Base-by-base conservation (phyloP, 1,284 basidiomycete genomes). In the Apiotrichum gracile region DNA sequence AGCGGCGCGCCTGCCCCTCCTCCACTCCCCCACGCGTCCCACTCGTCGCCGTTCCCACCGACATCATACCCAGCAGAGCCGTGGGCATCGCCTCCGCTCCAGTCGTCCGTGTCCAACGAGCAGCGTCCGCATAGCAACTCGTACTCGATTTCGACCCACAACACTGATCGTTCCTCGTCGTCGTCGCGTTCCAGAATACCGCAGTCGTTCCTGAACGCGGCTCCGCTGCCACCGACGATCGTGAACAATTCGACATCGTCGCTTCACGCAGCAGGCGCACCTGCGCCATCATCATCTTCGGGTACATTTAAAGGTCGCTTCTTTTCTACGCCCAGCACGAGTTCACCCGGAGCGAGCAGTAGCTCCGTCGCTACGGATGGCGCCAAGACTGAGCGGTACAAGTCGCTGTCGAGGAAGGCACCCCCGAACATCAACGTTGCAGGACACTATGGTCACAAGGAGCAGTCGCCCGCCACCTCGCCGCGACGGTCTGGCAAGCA, bases 291-390 rank as follows among this genome's bases (percentile, higher is more conserved):
- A 19, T 29, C 29, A 40, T 54, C 60, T 24, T 60, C 61, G 12
- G 55, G 58, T 25, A 51, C 52, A 1, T 67, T 73, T 61, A 73
- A 73, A 50, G 63, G 61, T 10, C 60, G 69, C n/a, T 69, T 73
- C 61, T 73, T 73, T 56, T 67, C 68, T 16, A 49, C 63, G 0
- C 70, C 70, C 0, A 47, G 39, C 42, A n/a, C n/a, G n/a, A n/a
- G n/a, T n/a, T n/a, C n/a, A n/a, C n/a, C n/a, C n/a, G n/a, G n/a
- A n/a, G 52, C 48, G 41, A 51, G 42, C 22, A 40, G 40, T 19
- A 53, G 44, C 29, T 13, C 55, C 5, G 34, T 19, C 17, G 24
- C 54, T 9, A 51, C 49, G 1, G 51, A 34, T 27, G 21, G 21
- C 12, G 12, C 22, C 49, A 59, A 60, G 51, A 25, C 54, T 25